Percentiles rank a stretch among this genome's conserved stretches.
phyloP scores from a whole-genome alignment of 1,284 basidiomycete species.

The Anthracocystis setariae region DNA sequence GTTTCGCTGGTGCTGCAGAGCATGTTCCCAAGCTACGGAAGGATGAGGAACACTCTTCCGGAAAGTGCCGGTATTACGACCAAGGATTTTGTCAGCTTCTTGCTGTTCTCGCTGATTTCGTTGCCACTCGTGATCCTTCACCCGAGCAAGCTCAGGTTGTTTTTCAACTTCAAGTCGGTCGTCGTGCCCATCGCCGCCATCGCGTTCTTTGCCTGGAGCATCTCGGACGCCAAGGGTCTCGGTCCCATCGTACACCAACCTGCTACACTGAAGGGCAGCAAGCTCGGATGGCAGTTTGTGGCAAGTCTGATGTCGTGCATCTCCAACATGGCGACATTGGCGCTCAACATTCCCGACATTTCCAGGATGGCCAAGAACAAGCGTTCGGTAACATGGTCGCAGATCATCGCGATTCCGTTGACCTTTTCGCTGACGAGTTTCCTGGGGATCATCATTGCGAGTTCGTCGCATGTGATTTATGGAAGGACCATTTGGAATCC shows the following conservation, averaged over 20 bases:
- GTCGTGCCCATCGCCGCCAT: constrained; percentile 71
- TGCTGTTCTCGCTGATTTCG: constrained; percentile 85
- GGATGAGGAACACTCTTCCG: constrained; percentile 78
- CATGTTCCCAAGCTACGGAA: constrained; percentile 72
- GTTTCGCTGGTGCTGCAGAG: constrained; percentile 78
- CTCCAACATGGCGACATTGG: constrained; percentile 57
- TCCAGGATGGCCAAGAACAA: constrained; percentile 52
- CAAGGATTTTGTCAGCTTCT: constrained; percentile 80
- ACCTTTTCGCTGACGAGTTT: constrained; percentile 82
- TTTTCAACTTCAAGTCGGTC: constrained; percentile 83
- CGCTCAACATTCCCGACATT: constrained; percentile 58
- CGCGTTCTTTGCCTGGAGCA: constrained; percentile 82
- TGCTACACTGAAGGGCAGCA: constrained; percentile 76
- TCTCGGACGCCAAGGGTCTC: constrained; percentile 77
- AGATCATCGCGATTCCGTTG: constrained; percentile 74
- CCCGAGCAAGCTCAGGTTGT: constrained; percentile 81
- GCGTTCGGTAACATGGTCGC: constrained; percentile 42
- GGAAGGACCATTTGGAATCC: constrained; percentile 83
- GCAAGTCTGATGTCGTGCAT: constrained; percentile 64
- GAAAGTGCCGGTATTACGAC: constrained; percentile 77
- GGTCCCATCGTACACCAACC: constrained; percentile 81
- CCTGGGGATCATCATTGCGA: constrained; percentile 82
- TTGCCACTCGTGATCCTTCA: constrained; percentile 83
- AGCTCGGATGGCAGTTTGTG: constrained; percentile 82
- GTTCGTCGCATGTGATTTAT: constrained; percentile 78